phyloP scores from a whole-genome alignment of 768 basidiomycete genomes.

The Royoungia palumana region DNA sequence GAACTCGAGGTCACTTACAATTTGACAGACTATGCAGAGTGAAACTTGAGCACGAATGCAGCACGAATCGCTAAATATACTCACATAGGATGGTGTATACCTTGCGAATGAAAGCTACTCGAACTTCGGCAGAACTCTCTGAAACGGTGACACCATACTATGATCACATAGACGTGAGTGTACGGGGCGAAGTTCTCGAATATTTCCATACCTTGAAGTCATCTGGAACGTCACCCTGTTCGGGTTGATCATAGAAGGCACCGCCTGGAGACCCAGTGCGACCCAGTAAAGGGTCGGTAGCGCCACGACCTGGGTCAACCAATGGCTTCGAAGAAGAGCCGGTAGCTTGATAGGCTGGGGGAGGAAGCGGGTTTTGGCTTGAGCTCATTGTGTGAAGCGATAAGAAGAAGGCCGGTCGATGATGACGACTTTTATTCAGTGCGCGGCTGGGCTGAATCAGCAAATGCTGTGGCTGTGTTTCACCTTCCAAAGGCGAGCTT shows the following conservation, averaged over 20 bases:
- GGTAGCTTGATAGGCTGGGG: conserved; percentile 53
- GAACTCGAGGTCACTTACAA: conserved; percentile 43
- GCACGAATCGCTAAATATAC: conserved; percentile 26
- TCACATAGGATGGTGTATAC: conserved; percentile 86
- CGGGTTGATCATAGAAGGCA: conserved; percentile 73
- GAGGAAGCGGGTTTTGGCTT: conserved; percentile 52
- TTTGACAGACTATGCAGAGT: conserved; percentile 56
- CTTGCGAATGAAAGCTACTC: conserved; percentile 86
- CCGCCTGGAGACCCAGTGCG: conserved; percentile 42
- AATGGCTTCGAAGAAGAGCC: conserved; percentile 38
- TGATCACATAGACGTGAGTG: conserved; percentile 7
- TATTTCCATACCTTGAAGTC: conserved; percentile 80
- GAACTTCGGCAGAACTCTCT: conserved; percentile 73
- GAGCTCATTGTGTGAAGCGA: conserved; percentile 47
- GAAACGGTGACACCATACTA: conserved; percentile 81
- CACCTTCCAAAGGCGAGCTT: not conserved
- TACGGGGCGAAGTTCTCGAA: not conserved
- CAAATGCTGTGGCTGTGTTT: conserved; percentile 19
- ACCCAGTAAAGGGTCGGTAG: conserved; percentile 56
- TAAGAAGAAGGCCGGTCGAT: conserved; percentile 13
- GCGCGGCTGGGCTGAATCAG: conserved; percentile 24
- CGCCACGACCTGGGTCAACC: conserved; percentile 36
- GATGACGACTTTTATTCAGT: conserved; percentile 10
- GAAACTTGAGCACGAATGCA: not conserved
- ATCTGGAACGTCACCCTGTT: conserved; percentile 74